Conservation (phyloP, 495 filamentous ascomycete species). For the Penicillium herquei region DNA sequence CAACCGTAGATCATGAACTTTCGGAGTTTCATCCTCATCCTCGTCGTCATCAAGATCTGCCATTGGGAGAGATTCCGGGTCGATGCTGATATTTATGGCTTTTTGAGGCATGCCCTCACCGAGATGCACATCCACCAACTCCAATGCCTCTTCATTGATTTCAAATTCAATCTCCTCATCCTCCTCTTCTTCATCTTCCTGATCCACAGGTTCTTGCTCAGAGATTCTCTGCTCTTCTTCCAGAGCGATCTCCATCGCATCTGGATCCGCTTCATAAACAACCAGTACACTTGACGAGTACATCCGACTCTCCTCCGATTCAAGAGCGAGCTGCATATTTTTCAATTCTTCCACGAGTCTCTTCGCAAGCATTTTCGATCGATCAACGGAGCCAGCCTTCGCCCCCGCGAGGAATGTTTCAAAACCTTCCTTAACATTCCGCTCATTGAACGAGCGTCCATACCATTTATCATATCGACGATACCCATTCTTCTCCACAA, state of each 20-base stretch:
- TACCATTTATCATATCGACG: conserved; percentile 85
- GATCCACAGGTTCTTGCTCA: conserved; percentile 24
- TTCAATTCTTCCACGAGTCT: conserved; percentile 67
- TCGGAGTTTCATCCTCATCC: conserved; percentile 65
- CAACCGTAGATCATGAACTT: conserved; percentile 77
- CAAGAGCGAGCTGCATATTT: conserved; percentile 61
- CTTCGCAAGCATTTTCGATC: conserved; percentile 54
- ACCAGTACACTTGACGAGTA: conserved; percentile 88
- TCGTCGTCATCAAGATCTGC: conserved; percentile 58
- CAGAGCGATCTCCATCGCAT: conserved; percentile 64
- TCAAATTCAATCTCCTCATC: conserved; percentile 62
- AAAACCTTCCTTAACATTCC: conserved; percentile 75
- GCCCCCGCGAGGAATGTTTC: conserved; percentile 69
- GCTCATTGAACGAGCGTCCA: conserved; percentile 68
- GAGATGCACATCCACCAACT: conserved; percentile 33
- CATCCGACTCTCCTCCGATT: conserved; percentile 85
- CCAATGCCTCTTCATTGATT: conserved; percentile 31
- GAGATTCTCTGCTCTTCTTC: conserved; percentile 53
- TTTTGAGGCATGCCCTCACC: conserved; percentile 28
- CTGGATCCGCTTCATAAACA: conserved; percentile 85
- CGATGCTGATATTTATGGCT: conserved; percentile 42
- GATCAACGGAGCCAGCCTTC: conserved; percentile 51
- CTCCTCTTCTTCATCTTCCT: conserved; percentile 38
- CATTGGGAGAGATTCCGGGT: conserved; percentile 23
- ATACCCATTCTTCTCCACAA: conserved; percentile 55